Conservation (phyloP, 106 monocot species). For the Dioscorea alata region DNA sequence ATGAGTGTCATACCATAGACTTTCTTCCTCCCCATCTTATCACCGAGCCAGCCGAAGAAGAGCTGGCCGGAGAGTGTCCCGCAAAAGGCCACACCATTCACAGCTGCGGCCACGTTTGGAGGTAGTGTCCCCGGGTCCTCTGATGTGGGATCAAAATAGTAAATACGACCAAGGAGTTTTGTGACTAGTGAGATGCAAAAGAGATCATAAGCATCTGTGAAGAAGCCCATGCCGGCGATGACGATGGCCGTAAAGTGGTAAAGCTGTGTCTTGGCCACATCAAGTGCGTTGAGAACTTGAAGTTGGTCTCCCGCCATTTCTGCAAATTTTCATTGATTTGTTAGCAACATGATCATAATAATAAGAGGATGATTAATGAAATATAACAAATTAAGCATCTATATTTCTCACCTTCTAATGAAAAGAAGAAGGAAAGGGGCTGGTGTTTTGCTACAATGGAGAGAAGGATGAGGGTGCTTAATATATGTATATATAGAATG, state of each 20-base stretch:
- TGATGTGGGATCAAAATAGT: conserved; percentile 6
- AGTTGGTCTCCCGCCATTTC: too few relatives aligned
- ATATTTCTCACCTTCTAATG: too few relatives aligned
- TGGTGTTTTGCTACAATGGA: too few relatives aligned
- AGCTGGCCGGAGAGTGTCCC: conserved; percentile 44
- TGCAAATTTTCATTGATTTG: too few relatives aligned
- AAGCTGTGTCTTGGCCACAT: background rate
- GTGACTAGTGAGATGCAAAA: background rate
- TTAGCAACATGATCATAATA: too few relatives aligned
- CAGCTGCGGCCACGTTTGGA: conserved; percentile 38
- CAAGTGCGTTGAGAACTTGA: background rate
- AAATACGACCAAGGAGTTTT: conserved; percentile 8
- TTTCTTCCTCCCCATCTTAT: conserved; percentile 46
- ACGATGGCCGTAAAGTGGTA: conserved; percentile 4
- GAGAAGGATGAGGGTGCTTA: too few relatives aligned
- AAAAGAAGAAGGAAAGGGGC: too few relatives aligned
- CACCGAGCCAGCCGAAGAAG: conserved; percentile 51
- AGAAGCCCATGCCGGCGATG: conserved; percentile 5
- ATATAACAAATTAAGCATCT: too few relatives aligned
- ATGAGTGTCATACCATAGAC: conserved; percentile 61
- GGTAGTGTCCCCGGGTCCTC: conserved; percentile 29
- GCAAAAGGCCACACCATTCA: conserved; percentile 41
- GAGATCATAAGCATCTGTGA: background rate
- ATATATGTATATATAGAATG: too few relatives aligned
- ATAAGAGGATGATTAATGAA: too few relatives aligned